Evolutionary conservation across 164 flowering plant genomes (phyloP).

Genomic region (Vitis rupestris): DNA sequence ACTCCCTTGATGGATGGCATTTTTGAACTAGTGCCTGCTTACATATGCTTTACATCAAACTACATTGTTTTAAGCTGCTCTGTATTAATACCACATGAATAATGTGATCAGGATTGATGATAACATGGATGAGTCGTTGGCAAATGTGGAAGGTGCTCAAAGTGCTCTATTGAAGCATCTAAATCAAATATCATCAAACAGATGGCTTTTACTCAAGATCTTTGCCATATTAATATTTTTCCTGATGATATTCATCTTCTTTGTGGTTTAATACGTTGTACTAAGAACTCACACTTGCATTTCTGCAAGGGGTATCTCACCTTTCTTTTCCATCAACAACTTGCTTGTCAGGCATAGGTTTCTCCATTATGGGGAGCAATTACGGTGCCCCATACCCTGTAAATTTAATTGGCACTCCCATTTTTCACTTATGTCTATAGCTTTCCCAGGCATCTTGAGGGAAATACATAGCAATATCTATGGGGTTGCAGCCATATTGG

Average conservation of each 20-base stretch:
- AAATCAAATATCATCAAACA: constrained; percentile 66
- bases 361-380: too few species aligned
- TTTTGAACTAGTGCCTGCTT: not conserved
- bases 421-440: not conserved
- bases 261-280: constrained; percentile 37
- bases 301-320: not conserved
- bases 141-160: constrained; percentile 78
- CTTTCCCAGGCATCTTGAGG: not conserved
- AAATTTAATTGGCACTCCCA: not conserved
- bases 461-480: not conserved
- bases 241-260: constrained; percentile 61
- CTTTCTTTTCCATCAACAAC: not conserved
- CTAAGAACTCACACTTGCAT: constrained; percentile 11
- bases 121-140: constrained; percentile 82
- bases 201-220: constrained; percentile 86
- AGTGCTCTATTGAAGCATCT: constrained; percentile 74
- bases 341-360: not conserved
- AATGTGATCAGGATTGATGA: constrained; percentile 77
- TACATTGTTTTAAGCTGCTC: not conserved
- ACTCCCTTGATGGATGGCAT: not conserved
- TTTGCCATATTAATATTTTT: constrained; percentile 68
- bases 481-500: not conserved
- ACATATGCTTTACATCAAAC: not conserved
- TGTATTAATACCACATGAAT: not conserved
- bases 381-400: not conserved